phyloP scores from a whole-genome alignment of 768 basidiomycete species.

The Rhodotorula sphaerocarpa region DNA sequence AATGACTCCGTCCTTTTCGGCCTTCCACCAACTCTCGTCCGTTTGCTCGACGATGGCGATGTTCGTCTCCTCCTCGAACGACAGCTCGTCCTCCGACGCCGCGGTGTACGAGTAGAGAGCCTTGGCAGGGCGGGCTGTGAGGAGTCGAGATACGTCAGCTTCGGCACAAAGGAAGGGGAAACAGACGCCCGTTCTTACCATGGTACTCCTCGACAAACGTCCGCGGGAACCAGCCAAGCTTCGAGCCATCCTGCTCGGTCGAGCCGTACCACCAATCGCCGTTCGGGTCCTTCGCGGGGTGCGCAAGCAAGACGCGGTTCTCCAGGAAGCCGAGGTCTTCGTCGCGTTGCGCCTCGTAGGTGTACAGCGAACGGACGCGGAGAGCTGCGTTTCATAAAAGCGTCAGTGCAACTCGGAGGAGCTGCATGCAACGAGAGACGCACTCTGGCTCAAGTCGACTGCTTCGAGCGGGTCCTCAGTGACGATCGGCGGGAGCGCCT shows the following conservation, averaged over 20 bases:
- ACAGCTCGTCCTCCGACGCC: conserved; percentile 66
- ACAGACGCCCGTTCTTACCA: conserved; percentile 55
- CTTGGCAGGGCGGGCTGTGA: conserved; percentile 57
- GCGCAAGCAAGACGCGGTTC: conserved; percentile 66
- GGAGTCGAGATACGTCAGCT: not conserved
- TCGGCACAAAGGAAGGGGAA: not conserved
- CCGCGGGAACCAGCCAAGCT: conserved; percentile 79
- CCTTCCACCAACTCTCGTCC: conserved; percentile 94
- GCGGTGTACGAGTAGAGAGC: conserved; percentile 73
- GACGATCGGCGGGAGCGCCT: conserved; percentile 33
- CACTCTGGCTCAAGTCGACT: conserved; percentile 44
- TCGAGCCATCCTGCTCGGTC: conserved; percentile 45
- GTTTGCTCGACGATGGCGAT: conserved; percentile 70
- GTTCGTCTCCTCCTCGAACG: conserved; percentile 70
- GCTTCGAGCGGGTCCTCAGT: conserved; percentile 44
- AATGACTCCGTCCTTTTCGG: conserved; percentile 72
- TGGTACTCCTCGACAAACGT: conserved; percentile 71
- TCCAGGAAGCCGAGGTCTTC: conserved; percentile 83
- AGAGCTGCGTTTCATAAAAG: not conserved
- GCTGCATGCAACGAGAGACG: conserved; percentile 18
- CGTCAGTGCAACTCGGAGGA: not conserved
- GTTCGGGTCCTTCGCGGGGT: conserved; percentile 70
- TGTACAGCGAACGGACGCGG: conserved; percentile 67
- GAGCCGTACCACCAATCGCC: conserved; percentile 80
- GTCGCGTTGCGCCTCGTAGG: conserved; percentile 73